phyloP scores from a whole-genome alignment of 495 filamentous ascomycete species.

The Hyaloscypha bicolor region DNA sequence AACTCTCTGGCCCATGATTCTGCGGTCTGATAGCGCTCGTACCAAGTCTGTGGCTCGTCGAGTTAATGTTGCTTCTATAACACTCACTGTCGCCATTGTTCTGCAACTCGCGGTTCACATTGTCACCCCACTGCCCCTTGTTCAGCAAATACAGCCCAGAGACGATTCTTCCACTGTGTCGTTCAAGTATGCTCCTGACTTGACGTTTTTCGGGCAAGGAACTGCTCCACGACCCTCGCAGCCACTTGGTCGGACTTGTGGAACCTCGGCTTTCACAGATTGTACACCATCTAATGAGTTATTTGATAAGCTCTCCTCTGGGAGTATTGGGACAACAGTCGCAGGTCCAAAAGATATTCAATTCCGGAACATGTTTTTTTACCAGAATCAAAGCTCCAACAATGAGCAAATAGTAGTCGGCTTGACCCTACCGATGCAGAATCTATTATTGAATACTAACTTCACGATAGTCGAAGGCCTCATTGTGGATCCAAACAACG shows the following conservation, averaged over 20 bases:
- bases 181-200: background rate
- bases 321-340: background rate
- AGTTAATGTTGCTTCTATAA: background rate
- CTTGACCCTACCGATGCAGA: background rate
- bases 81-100: background rate
- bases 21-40: background rate
- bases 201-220: background rate
- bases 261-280: conserved; percentile 1
- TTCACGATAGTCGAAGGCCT: background rate
- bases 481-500: background rate
- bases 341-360: conserved; percentile 2
- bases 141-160: background rate
- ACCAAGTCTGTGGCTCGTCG: background rate
- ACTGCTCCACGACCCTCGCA: background rate
- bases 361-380: conserved; percentile 5
- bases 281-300: conserved; percentile 7
- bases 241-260: background rate
- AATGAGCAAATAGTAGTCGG: background rate
- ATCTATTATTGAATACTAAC: background rate
- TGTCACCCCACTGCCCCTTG: background rate
- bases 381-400: conserved; percentile 5
- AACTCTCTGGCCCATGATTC: background rate
- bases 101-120: background rate
- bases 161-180: background rate
- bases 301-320: conserved; percentile 5